Evolutionary conservation across 2,329 filamentous ascomycete species (phyloP).

Genomic region (Harringtonia lauricola): DNA sequence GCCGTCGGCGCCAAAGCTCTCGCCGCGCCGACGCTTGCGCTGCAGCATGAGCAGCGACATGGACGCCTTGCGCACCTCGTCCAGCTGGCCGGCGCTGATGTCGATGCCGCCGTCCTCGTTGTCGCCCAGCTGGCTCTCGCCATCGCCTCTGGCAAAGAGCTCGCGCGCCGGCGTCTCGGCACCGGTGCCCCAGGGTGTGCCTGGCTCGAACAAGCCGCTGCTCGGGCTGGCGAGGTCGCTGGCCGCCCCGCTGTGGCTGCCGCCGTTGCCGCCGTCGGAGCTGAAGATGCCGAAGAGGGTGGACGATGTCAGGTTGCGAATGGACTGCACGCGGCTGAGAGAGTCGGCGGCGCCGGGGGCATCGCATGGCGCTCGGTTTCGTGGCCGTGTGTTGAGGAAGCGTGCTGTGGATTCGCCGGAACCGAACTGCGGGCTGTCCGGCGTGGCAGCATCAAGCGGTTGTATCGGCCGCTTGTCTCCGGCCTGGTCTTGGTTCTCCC

Average conservation of each 20-base stretch:
- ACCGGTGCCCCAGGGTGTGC: slow-evolving; percentile 70
- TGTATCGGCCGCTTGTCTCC: no score
- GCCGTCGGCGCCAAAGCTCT: not conserved
- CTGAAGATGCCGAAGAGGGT: slow-evolving; percentile 90
- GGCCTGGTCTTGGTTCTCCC: slow-evolving; percentile 15
- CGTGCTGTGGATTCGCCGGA: not conserved
- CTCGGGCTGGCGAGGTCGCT: slow-evolving; percentile 7
- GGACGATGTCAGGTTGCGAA: slow-evolving; percentile 77
- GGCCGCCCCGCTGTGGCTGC: slow-evolving; percentile 13
- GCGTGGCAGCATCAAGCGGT: no score
- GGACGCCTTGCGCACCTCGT: slow-evolving; percentile 10
- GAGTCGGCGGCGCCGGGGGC: slow-evolving; percentile 17
- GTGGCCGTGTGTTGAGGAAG: not conserved
- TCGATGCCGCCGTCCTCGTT: not conserved
- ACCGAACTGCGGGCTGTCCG: no score
- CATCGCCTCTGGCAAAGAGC: not conserved
- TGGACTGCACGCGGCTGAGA: slow-evolving; percentile 61
- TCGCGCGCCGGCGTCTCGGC: slow-evolving; percentile 50
- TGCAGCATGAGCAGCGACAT: slow-evolving; percentile 11
- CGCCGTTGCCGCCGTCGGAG: slow-evolving; percentile 30
- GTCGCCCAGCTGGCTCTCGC: not conserved
- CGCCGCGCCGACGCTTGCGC: slow-evolving; percentile 2
- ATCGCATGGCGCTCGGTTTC: slow-evolving; percentile 16
- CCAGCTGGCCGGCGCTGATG: slow-evolving; percentile 4
- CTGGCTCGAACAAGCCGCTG: slow-evolving; percentile 28